Percentiles rank a stretch among this genome's conserved stretches.
phyloP scores from a whole-genome alignment of 805 yeast genomes.

The Saturnispora besseyi region DNA sequence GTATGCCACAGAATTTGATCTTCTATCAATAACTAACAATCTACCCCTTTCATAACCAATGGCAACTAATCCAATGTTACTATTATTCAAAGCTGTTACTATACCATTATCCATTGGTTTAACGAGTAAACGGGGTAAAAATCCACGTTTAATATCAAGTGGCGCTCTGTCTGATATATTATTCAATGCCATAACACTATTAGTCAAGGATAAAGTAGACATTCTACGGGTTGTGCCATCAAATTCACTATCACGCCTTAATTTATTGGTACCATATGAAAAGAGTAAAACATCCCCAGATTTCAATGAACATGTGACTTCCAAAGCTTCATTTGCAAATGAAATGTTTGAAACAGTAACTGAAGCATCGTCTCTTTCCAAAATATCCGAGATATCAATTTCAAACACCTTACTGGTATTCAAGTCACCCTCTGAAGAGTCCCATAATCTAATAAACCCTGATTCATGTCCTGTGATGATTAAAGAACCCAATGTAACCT shows the following conservation, averaged over 20 bases:
- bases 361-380: conserved; percentile 35
- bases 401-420: conserved; percentile 52
- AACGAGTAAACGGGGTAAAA: conserved; percentile 46
- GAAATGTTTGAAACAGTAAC: conserved; percentile 50
- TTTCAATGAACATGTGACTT: conserved; percentile 57
- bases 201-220: conserved; percentile 4
- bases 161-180: conserved; percentile 51
- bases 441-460: conserved; percentile 79
- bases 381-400: conserved; percentile 42
- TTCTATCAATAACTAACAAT: conserved; percentile 62
- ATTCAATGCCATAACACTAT: conserved; percentile 18
- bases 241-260: neutral
- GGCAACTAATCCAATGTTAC: conserved; percentile 77
- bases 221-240: neutral
- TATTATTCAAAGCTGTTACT: conserved; percentile 56
- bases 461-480: conserved; percentile 80
- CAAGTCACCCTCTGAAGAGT: conserved; percentile 68
- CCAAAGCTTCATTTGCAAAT: conserved; percentile 70
- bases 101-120: conserved; percentile 33
- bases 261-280: conserved; percentile 17
- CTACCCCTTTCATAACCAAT: conserved; percentile 73
- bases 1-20: conserved; percentile 52
- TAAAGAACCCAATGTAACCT: conserved; percentile 45
- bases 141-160: conserved; percentile 44
- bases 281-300: conserved; percentile 71